A percentile compares a stretch with the other conserved stretches of the same genome.
phyloP scores from a whole-genome alignment of 805 yeast species.

The Ogataea nakhonphanomensis region DNA sequence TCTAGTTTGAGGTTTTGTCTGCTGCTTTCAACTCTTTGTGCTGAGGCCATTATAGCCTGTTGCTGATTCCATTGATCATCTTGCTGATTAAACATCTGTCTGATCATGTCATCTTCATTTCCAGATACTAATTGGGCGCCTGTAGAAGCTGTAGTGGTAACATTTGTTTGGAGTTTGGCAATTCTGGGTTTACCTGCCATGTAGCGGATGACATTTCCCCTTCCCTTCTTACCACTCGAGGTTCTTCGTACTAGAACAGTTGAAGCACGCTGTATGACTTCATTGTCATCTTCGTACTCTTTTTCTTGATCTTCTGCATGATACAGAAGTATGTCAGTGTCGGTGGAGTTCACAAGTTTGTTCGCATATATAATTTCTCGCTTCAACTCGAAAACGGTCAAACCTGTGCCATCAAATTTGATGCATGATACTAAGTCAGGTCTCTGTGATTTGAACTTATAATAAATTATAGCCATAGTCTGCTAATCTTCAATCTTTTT shows the following conservation, averaged over 20 bases:
- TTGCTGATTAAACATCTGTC: constrained; percentile 89
- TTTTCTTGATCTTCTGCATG: constrained; percentile 47
- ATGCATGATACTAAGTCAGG: constrained; percentile 61
- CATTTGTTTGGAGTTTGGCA: constrained; percentile 19
- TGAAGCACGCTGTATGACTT: constrained; percentile 85
- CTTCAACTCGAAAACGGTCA: constrained; percentile 90
- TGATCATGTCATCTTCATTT: constrained; percentile 83
- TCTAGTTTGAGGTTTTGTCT: constrained; percentile 42
- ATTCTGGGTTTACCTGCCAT: constrained; percentile 68
- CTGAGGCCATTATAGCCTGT: constrained; percentile 85
- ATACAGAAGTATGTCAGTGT: constrained; percentile 71
- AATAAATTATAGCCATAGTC: constrained; percentile 55
- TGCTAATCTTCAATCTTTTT: too few species aligned
- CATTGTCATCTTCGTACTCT: constrained; percentile 84
- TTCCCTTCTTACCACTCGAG: constrained; percentile 53
- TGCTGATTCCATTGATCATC: constrained; percentile 94
- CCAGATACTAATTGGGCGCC: constrained; percentile 17
- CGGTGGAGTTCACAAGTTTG: constrained; percentile 77
- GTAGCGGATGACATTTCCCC: constrained; percentile 65
- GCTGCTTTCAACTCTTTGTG: constrained; percentile 56
- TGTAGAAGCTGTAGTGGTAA: constrained; percentile 16
- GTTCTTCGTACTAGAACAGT: constrained; percentile 78
- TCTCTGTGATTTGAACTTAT: constrained; percentile 80
- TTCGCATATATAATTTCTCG: constrained; percentile 83
- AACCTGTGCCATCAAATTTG: constrained; percentile 93